These are phyloP conservation scores for Pilasporangium apinafurcum DNA, from an alignment of 352 stramenopile species.

Conservation along the genomic window DNA sequence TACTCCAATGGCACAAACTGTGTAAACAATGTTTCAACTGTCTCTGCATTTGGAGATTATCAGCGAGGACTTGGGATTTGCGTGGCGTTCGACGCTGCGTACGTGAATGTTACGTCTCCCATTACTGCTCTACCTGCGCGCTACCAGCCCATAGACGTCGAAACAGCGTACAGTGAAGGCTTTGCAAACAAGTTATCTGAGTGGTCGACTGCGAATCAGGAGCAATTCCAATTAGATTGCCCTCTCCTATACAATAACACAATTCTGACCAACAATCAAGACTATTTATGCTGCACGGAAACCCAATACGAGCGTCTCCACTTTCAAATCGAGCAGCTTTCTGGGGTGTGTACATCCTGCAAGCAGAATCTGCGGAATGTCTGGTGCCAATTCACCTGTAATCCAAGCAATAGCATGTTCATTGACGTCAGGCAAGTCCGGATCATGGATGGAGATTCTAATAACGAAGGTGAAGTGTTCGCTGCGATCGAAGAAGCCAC, in stretches of 20 bases:
- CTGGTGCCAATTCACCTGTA: constrained; percentile 78
- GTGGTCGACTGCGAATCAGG: constrained; percentile 50
- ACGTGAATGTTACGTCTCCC: constrained; percentile 32
- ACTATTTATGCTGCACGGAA: constrained; percentile 75
- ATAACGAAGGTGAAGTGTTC: constrained; percentile 43
- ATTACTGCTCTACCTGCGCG: constrained; percentile 35
- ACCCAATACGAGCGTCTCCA: constrained; percentile 60
- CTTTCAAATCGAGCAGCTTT: constrained; percentile 51
- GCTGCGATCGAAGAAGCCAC: constrained; percentile 61
- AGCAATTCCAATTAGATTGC: constrained; percentile 63
- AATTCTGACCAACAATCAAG: constrained; percentile 27
- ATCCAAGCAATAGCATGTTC: constrained; percentile 75
- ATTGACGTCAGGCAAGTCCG: constrained; percentile 64
- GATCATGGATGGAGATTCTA: constrained; percentile 41
- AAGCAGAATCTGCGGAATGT: constrained; percentile 73
- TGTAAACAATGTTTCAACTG: constrained; percentile 37
- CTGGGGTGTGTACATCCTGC: constrained; percentile 53
- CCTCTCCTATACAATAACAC: constrained; percentile 64
- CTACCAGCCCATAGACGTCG: constrained; percentile 54
- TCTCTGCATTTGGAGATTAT: constrained; percentile 48
- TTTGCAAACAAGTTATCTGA: constrained; percentile 70
- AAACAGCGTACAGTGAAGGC: constrained; percentile 45
- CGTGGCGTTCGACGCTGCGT: constrained; percentile 57
- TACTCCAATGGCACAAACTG: constrained; percentile 61
- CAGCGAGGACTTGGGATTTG: constrained; percentile 39